Base-by-base conservation (phyloP, 352 stramenopile genomes). In the Bremia lactucae region DNA sequence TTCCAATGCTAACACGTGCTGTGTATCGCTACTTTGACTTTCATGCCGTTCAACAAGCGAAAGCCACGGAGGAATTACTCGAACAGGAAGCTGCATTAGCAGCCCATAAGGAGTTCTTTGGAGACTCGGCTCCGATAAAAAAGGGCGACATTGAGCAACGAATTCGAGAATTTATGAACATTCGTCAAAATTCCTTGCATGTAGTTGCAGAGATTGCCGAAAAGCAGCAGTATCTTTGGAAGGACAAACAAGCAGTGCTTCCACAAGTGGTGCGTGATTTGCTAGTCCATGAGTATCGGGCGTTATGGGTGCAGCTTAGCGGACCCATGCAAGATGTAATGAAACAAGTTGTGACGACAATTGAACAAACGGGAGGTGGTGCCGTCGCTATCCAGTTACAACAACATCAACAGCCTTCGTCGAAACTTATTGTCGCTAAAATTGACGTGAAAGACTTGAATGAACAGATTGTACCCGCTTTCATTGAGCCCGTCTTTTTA, bases 141-240 rank as follows among this genome's bases (percentile, higher is more conserved):
- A 73, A 72, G 31, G 59, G 63, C 0, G 74, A 85, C n/a, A 73
- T 86, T 23, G 59, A 85, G 37, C 58, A 61, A 38, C 62, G 73
- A 1, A 86, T 89, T 31, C 63, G 43, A 9, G 74, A 89, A 36
- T 86, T 82, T 29, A 62, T 66, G 9, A 62, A 57, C 0, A 59
- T 85, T 4, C 74, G 71, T n/a, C 33, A 67, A 4, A 59, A 49
- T 15, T 79, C 73, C 4, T 72, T 52, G 37, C 69, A 87, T 43
- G 34, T 46, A 13, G 72, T 88, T 23, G 50, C 66, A 22, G 60
- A 84, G 31, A 75, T 85, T 16, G 72, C 68, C 2, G 57, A 63
- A 22, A 25, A 50, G 2, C 75, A 88, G 43, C 53, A 60, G 15
- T 39, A 68, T 13, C 24, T 88, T 2, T 87, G 77, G 77, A 46